These are phyloP conservation scores for Rubia yunnanensis DNA, from an alignment of 257 asterid species.

Conservation along the genomic window DNA sequence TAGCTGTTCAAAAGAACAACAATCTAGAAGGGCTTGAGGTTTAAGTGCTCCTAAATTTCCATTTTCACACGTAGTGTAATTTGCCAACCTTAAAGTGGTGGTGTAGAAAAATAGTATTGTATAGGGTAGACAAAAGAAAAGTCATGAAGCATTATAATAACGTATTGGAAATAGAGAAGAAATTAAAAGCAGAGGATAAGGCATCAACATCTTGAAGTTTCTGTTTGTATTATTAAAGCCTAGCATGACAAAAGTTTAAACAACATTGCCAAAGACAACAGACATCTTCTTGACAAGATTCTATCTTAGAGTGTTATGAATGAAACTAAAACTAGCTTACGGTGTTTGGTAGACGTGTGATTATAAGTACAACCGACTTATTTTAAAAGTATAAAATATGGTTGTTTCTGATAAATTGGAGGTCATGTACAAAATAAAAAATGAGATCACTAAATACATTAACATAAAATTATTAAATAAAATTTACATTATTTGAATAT, in stretches of 20 bases:
- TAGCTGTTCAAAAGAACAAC: neutral
- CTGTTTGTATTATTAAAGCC: neutral
- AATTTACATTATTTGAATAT: no score
- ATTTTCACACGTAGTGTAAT: neutral
- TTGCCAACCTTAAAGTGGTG: neutral
- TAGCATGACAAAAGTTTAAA: neutral
- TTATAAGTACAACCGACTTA: no score
- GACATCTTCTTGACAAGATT: neutral
- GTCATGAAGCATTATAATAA: neutral
- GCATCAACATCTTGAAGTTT: neutral
- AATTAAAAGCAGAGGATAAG: neutral
- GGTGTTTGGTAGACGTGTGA: no score
- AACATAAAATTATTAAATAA: no score
- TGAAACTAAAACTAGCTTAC: no score
- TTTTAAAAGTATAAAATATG: no score
- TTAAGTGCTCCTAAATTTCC: neutral
- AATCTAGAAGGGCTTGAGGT: neutral
- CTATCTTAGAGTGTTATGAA: no score
- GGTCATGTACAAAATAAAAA: no score
- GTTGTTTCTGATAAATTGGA: no score
- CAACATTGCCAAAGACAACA: neutral
- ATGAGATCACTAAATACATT: no score
- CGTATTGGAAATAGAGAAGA: neutral
- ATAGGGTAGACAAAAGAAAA: neutral
- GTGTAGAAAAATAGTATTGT: neutral